Percentiles rank a stretch among this genome's conserved stretches.
Evolutionary conservation across 1,139 yeast species (phyloP).

Genomic region (Taphrina communis): DNA sequence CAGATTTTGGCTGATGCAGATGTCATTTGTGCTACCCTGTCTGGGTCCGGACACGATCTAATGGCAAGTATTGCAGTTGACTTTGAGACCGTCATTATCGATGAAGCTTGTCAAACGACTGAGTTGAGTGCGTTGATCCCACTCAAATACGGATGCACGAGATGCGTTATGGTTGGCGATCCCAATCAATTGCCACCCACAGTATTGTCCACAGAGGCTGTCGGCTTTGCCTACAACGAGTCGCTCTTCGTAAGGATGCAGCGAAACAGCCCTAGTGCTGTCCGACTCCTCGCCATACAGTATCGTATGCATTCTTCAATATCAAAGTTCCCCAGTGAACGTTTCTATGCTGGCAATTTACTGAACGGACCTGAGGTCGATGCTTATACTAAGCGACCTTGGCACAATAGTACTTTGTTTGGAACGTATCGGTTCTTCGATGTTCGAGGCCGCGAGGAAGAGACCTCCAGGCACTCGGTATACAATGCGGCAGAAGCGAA

Average conservation of each 20-base stretch:
- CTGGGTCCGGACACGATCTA: conserved; percentile 93
- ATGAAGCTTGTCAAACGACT: conserved; percentile 98
- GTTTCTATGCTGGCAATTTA: conserved; percentile 76
- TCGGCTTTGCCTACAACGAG: conserved; percentile 80
- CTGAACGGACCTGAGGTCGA: conserved; percentile 78
- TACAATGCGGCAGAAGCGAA: conserved; percentile 73
- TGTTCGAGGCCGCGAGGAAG: conserved; percentile 67
- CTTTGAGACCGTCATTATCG: conserved; percentile 93
- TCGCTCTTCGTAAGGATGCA: conserved; percentile 95
- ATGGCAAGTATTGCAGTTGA: conserved; percentile 73
- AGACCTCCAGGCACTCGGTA: conserved; percentile 68
- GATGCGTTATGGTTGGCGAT: conserved; percentile 98
- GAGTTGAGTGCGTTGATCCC: conserved; percentile 93
- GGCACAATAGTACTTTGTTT: conserved; percentile 67
- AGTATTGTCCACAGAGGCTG: conserved; percentile 89
- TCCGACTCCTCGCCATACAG: conserved; percentile 85
- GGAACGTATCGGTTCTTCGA: conserved; percentile 83
- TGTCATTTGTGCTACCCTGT: conserved; percentile 86
- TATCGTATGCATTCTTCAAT: conserved; percentile 98
- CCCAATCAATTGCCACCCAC: conserved; percentile 99
- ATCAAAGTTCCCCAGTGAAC: conserved; percentile 80
- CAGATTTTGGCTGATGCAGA: conserved; percentile 77
- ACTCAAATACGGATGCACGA: conserved; percentile 84
- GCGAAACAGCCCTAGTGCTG: conserved; percentile 63
- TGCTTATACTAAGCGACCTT: conserved; percentile 64